Evolutionary conservation across 768 basidiomycete genomes (phyloP), one percentile per base, ranked within the genome.

Genomic region (Serendipita sp.): DNA sequence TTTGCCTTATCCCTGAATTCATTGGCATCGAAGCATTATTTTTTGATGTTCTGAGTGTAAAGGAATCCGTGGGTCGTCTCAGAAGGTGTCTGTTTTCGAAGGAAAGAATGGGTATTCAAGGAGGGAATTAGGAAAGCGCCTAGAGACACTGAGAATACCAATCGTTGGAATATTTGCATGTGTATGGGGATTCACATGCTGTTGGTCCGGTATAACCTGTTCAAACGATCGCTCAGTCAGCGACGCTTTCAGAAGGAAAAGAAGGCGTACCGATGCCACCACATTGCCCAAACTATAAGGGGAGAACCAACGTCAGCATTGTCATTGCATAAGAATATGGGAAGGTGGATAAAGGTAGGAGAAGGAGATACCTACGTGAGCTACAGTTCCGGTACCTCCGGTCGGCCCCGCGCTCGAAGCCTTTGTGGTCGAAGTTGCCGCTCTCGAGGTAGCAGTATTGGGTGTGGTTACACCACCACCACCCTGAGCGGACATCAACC

Each of bases 161-260:
- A 52, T 29, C 62, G 62, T 64, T 66, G 44, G 44, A 31, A 36
- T 66, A 63, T 18, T 44, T 66, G 63, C 65, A 66, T 36, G 13
- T 36, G 44, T 66, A 66, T 34, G 65, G 65, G 2, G 65, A 66
- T 33, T 16, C 65, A 48, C 65, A 66, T n/a, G 43, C 37, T 0
- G 65, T 66, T 2, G 63, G 23, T 27, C 65, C 65, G 2, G 65
- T 66, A 3, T 37, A 66, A 15, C 65, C 65, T 60, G 23, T 23
- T 23, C 23, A 23, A 23, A 23, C 23, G 23, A 23, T 23, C 23
- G 23, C 23, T 23, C 23, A 23, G 23, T 23, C 23, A 23, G 23
- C 23, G 23, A 23, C 23, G 23, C 23, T 23, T 23, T 23, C 23
- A 23, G 23, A 23, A 40, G 13, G 40, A 40, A 13, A 40, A 40